Percentiles rank a stretch among this genome's conserved stretches.
Evolutionary conservation across 164 flowering plant species (phyloP).

Genomic region (Kalanchoe fedtschenkoi): DNA sequence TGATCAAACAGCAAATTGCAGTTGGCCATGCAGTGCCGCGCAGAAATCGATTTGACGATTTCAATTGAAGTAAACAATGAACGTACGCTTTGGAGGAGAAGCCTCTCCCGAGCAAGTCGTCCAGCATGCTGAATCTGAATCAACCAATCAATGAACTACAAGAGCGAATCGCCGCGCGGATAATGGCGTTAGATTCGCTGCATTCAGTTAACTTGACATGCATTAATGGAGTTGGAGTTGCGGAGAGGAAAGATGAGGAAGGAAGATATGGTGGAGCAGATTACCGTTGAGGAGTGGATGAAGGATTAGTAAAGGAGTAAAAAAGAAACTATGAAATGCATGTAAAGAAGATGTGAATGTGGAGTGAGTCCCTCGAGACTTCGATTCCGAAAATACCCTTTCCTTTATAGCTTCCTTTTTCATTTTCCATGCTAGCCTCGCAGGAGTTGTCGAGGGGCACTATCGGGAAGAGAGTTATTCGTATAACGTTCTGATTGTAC

Average conservation of each 20-base stretch:
- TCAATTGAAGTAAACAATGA: constrained; percentile 3
- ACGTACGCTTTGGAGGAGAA: constrained; percentile 63
- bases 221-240: background rate
- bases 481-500: background rate
- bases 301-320: background rate
- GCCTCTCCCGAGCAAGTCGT: constrained; percentile 66
- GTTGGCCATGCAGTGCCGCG: background rate
- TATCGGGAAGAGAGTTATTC: background rate
- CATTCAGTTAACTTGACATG: background rate
- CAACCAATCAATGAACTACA: background rate
- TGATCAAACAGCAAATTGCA: background rate
- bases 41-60: constrained; percentile 6
- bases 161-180: background rate
- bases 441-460: too few species aligned
- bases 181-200: background rate
- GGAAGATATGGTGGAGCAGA: background rate
- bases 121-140: constrained; percentile 39
- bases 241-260: background rate
- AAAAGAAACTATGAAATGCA: background rate
- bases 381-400: background rate
- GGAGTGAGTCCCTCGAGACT: background rate
- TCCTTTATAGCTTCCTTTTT: too few species aligned
- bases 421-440: too few species aligned
- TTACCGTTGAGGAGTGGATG: constrained; percentile 6
- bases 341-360: background rate